These are phyloP conservation scores for Scenedesmus sp. DNA, from an alignment of 163 green algal species.

Conservation along the genomic window DNA sequence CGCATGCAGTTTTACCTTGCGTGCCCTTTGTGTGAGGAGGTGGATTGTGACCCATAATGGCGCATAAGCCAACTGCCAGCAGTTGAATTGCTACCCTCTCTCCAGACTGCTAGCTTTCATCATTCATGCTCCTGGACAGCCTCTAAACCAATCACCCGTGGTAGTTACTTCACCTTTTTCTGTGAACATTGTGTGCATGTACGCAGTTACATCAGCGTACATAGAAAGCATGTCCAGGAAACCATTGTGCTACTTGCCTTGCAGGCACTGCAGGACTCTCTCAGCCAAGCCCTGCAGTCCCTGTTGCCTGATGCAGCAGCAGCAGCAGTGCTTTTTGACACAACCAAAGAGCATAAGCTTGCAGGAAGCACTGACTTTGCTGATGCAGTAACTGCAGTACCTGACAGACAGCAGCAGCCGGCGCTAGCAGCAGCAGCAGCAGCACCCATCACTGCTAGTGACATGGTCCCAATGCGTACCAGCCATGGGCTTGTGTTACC, in stretches of 20 bases:
- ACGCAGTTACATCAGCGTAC: too few species aligned
- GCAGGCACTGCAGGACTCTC: neutral
- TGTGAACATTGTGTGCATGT: too few species aligned
- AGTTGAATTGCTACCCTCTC: too few species aligned
- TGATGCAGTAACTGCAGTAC: neutral
- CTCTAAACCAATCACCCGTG: too few species aligned
- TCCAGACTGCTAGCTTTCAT: too few species aligned
- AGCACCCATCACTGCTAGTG: neutral
- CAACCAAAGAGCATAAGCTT: neutral
- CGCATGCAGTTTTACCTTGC: too few species aligned
- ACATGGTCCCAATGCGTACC: neutral
- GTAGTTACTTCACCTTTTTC: too few species aligned
- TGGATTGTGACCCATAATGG: too few species aligned
- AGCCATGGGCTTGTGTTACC: neutral
- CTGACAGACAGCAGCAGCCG: neutral
- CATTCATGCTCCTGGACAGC: too few species aligned
- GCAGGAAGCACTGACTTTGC: neutral
- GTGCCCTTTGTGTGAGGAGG: too few species aligned
- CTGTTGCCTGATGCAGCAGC: conserved; percentile 2
- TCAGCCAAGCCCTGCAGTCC: neutral
- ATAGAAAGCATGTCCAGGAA: too few species aligned
- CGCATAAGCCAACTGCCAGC: too few species aligned
- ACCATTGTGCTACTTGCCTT: neutral
- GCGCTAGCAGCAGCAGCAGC: neutral
- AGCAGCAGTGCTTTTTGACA: neutral